Percentiles rank a stretch among this genome's conserved stretches.
phyloP scores from a whole-genome alignment of 208 protist species.

The Trypanosoma caninum region DNA sequence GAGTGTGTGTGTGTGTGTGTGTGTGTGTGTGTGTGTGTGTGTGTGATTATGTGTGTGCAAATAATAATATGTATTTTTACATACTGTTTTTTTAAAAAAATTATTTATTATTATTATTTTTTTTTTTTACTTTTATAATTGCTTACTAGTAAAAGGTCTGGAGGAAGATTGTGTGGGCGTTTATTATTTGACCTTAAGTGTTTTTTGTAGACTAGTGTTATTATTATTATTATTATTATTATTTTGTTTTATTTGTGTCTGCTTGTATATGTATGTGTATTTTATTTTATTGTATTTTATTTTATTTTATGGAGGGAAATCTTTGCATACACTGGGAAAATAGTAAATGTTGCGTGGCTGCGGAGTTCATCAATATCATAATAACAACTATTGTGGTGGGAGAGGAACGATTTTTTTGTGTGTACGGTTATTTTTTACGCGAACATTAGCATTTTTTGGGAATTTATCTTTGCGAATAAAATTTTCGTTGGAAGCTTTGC shows the following conservation, averaged over 20 bases:
- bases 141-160: not conserved
- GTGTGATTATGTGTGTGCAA: too few species aligned
- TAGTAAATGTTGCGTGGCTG: too few species aligned
- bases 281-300: not conserved
- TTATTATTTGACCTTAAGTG: too few species aligned
- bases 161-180: not conserved
- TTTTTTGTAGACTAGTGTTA: too few species aligned
- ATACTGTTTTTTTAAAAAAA: not conserved
- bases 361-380: too few species aligned
- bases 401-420: not conserved
- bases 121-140: slow-evolving; percentile 5
- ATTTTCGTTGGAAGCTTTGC: slow-evolving; percentile 21
- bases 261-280: not conserved
- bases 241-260: not conserved
- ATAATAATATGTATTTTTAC: not conserved
- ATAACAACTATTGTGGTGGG: not conserved
- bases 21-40: too few species aligned
- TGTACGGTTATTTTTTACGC: not conserved
- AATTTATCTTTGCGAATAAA: not conserved
- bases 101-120: not conserved
- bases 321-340: not conserved
- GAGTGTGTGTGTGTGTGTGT: too few species aligned
- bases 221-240: not conserved
- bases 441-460: not conserved
- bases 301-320: not conserved